Percentiles rank a stretch among this genome's conserved stretches.
Conservation (phyloP, 441 rosid genomes). For the Codiaeum variegatum region DNA sequence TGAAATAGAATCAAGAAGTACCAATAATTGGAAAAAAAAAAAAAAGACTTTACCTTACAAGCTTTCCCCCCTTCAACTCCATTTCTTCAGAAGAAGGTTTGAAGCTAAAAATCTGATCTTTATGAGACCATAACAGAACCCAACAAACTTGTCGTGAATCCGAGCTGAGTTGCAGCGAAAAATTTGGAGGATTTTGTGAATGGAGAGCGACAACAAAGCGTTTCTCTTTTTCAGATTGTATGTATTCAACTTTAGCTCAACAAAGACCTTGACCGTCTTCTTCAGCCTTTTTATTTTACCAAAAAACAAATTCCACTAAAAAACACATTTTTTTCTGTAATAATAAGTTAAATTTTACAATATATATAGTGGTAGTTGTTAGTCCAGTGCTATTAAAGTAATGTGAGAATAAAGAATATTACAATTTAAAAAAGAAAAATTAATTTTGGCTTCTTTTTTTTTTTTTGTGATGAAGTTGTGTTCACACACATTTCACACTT, state of each 20-base stretch:
- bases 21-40: not conserved
- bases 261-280: not conserved
- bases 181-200: not conserved
- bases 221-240: no score
- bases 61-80: slow-evolving; percentile 73
- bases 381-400: no score
- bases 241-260: not conserved
- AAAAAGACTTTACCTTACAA: slow-evolving; percentile 46
- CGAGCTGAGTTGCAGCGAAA: not conserved
- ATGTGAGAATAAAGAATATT: no score
- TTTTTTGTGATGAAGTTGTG: no score
- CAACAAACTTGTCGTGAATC: not conserved
- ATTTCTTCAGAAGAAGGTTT: slow-evolving; percentile 27
- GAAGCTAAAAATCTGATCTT: slow-evolving; percentile 14
- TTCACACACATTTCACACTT: no score
- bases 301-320: no score
- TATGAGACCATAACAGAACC: not conserved
- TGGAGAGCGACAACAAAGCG: not conserved
- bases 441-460: no score
- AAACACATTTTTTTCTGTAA: no score
- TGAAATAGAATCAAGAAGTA: slow-evolving; percentile 8
- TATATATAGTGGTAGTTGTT: no score
- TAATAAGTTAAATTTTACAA: no score
- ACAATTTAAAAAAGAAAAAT: no score
- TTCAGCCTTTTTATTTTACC: no score